Conservation (phyloP, 371 early-diverging fungal genomes). For the Haplosporangium sp. region DNA sequence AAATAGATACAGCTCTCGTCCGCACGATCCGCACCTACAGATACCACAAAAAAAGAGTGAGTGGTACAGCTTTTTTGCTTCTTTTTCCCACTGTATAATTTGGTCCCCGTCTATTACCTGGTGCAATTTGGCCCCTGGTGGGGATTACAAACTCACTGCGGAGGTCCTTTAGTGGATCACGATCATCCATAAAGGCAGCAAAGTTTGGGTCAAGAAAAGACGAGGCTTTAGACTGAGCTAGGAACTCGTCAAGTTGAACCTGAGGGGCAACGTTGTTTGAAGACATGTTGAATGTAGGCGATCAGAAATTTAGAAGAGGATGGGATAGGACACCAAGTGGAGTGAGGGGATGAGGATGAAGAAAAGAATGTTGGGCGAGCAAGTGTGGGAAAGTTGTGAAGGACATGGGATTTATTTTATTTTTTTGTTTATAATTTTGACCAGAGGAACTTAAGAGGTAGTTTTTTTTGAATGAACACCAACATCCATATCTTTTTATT, state of each 20-base stretch:
- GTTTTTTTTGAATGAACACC: not conserved
- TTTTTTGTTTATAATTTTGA: too few relatives aligned
- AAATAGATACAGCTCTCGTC: slow-evolving; percentile 78
- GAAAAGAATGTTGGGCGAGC: slow-evolving; percentile 1
- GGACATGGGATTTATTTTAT: not conserved
- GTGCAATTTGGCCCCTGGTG: slow-evolving; percentile 57
- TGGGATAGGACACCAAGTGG: not conserved
- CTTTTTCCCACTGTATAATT: slow-evolving; percentile 2
- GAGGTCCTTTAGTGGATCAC: slow-evolving; percentile 66
- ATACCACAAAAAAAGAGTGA: not conserved
- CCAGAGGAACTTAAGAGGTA: slow-evolving; percentile 7
- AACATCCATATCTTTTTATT: too few relatives aligned
- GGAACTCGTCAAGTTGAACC: slow-evolving; percentile 22
- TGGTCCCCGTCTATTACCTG: slow-evolving; percentile 28
- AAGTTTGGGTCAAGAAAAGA: slow-evolving; percentile 57
- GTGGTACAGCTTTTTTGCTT: not conserved
- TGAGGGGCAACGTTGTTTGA: slow-evolving; percentile 24
- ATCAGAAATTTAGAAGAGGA: not conserved
- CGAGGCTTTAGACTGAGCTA: slow-evolving; percentile 35
- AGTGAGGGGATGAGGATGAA: slow-evolving; percentile 3
- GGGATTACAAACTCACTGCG: slow-evolving; percentile 81
- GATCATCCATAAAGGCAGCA: slow-evolving; percentile 69
- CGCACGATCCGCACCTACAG: slow-evolving; percentile 37
- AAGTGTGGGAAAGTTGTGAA: slow-evolving; percentile 12
- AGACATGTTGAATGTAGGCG: slow-evolving; percentile 1